These are phyloP conservation scores for Arthrobotrys iridis DNA, from an alignment of 2,329 filamentous ascomycete genomes.

Conservation along the genomic window DNA sequence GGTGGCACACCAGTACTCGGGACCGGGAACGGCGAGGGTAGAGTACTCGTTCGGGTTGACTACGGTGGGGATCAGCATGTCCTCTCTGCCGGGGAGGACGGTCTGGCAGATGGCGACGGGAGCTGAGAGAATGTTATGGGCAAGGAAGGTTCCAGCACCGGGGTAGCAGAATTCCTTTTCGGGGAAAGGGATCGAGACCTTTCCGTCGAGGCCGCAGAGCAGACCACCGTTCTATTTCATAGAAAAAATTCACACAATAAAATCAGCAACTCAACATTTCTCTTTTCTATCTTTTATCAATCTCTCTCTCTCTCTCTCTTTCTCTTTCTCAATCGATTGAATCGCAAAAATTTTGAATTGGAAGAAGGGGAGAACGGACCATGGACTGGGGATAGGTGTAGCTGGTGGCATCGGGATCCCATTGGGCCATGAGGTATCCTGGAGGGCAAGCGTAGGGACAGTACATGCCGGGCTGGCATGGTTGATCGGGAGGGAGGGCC, in stretches of 20 bases:
- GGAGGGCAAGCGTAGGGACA: constrained; percentile 81
- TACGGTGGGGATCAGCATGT: constrained; percentile 82
- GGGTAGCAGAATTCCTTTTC: constrained; percentile 74
- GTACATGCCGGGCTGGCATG: constrained; percentile 73
- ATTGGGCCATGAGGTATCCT: constrained; percentile 80
- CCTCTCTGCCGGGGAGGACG: constrained; percentile 79
- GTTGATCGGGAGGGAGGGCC: constrained; percentile 80
- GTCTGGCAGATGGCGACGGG: constrained; percentile 80
- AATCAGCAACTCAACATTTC: background rate
- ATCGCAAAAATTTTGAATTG: background rate
- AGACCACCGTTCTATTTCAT: constrained; percentile 74
- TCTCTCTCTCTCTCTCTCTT: no score
- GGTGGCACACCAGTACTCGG: constrained; percentile 76
- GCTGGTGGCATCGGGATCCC: constrained; percentile 74
- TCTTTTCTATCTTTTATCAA: no score
- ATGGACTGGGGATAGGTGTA: constrained; percentile 77
- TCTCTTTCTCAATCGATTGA: no score
- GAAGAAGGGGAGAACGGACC: constrained; percentile 65
- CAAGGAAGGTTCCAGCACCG: constrained; percentile 73
- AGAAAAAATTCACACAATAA: background rate
- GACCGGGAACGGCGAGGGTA: constrained; percentile 76
- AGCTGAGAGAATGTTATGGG: constrained; percentile 71
- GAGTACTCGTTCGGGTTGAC: constrained; percentile 65
- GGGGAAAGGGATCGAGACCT: constrained; percentile 75
- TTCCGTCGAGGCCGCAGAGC: constrained; percentile 74